Evolutionary conservation across 2,329 filamentous ascomycete genomes (phyloP), one percentile per base, ranked within the genome.

Genomic region (Paracorniculantispora psalliotae): DNA sequence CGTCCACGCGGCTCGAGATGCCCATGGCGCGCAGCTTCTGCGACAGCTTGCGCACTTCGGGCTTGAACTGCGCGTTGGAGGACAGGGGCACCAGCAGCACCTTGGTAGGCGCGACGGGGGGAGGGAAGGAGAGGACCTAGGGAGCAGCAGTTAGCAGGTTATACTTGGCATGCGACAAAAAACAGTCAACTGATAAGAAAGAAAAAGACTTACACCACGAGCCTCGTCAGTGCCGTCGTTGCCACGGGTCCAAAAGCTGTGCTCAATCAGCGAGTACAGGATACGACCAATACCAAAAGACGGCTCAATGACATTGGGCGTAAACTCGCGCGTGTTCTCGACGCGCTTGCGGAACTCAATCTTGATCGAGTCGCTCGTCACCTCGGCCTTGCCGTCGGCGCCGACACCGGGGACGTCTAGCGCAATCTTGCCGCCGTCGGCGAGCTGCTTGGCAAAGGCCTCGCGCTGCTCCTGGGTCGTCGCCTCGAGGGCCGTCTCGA

Each of bases 201-300:
- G 50, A 60, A 59, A 26, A 21, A 13, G 4, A 85, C 89, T 82
- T 86, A 93, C 91, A 75, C 89, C 89, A 72, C 92, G 90, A 57
- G 91, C 88, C 73, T 94, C 92, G 52, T 77, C 84, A 56, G 74
- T 87, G 54, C 86, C 73, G 9, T 76, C 83, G 61, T 72, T 80
- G 57, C 72, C 81, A 64, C 94, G 89, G 57, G 87, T 91, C 93
- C 94, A 99, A 83, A 92, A 99, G 72, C 84, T 87, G 77, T 99
- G 94, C 79, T 99, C 94, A 71, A 96, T 89, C 68, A 99, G 79
- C 61, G 89, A 87, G 79, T 96, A 97, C 60, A 97, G 79, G 63
- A 97, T 97, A 67, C 93, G 86, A 61, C 93, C 94, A 69, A 97
- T 96, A 80, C 93, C 93, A 68, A 97, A 99, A 0, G 93, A 97